These are phyloP conservation scores for Phytomonas sp. DNA, from an alignment of 208 protist genomes.

Conservation along the genomic window DNA sequence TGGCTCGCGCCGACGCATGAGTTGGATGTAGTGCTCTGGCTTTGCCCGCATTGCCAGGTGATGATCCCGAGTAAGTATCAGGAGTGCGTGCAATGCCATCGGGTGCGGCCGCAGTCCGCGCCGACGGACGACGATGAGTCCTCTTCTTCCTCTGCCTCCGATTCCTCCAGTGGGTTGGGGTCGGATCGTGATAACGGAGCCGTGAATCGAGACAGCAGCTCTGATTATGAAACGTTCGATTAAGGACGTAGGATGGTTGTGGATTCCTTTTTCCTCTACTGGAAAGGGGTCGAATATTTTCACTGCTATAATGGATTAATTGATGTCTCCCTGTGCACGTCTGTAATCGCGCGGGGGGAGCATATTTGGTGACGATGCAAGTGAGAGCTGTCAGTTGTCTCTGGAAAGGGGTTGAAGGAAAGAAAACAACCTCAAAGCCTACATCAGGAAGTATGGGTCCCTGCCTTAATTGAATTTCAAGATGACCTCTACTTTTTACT, in stretches of 20 bases:
- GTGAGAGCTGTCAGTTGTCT: background rate
- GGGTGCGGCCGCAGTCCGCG: constrained; percentile 18
- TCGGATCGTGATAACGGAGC: background rate
- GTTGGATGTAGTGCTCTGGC: constrained; percentile 76
- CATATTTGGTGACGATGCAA: background rate
- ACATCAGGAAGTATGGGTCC: background rate
- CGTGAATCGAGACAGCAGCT: background rate
- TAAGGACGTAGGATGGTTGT: no score
- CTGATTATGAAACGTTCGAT: background rate
- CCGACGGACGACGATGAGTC: constrained; percentile 16
- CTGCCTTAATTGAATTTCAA: background rate
- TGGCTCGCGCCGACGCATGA: constrained; percentile 59
- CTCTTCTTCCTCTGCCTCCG: no score
- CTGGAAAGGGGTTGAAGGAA: background rate
- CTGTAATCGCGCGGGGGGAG: background rate
- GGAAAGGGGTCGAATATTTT: no score
- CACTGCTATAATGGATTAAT: no score
- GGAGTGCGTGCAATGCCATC: constrained; percentile 79
- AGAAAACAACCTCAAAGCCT: background rate
- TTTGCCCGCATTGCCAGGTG: constrained; percentile 53
- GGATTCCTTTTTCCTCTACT: no score
- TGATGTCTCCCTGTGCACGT: no score
- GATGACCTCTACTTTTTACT: background rate
- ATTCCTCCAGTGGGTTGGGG: no score
- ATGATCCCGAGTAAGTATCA: constrained; percentile 47